Conservation (phyloP, 1,284 basidiomycete species). For the Boletellus deceptivus region DNA sequence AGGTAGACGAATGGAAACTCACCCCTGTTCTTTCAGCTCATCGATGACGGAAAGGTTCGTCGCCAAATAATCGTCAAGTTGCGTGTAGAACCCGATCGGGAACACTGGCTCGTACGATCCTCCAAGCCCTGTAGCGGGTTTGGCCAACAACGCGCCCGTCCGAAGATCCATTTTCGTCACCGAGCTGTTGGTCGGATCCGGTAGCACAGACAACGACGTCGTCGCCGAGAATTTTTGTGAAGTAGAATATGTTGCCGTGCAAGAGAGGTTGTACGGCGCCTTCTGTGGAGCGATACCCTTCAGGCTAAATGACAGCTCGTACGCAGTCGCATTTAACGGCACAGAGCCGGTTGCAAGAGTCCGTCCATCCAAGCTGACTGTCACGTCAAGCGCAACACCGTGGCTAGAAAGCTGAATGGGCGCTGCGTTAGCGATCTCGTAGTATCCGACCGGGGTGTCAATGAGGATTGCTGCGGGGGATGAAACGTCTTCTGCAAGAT, state of each 20-base stretch:
- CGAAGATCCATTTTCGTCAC: slow-evolving; percentile 71
- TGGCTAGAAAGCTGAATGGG: slow-evolving; percentile 17
- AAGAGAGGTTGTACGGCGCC: slow-evolving; percentile 26
- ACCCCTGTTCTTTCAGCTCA: slow-evolving; percentile 64
- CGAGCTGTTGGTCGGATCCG: slow-evolving; percentile 49
- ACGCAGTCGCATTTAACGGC: slow-evolving; percentile 29
- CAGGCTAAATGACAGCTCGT: slow-evolving; percentile 26
- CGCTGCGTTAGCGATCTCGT: slow-evolving; percentile 24
- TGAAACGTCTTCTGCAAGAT: slow-evolving; percentile 30
- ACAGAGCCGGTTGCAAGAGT: slow-evolving; percentile 21
- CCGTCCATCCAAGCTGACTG: slow-evolving; percentile 25
- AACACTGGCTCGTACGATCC: slow-evolving; percentile 60
- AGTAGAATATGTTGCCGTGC: slow-evolving; percentile 21
- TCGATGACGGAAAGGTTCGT: slow-evolving; percentile 55
- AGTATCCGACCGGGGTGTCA: slow-evolving; percentile 28
- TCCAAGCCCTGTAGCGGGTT: slow-evolving; percentile 45
- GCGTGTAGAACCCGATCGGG: slow-evolving; percentile 73
- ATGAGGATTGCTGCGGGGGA: slow-evolving; percentile 25
- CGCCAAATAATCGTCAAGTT: slow-evolving; percentile 54
- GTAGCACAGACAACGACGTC: slow-evolving; percentile 54
- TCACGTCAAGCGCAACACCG: slow-evolving; percentile 22
- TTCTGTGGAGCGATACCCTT: slow-evolving; percentile 25
- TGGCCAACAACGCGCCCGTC: slow-evolving; percentile 64
- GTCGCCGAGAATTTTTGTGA: slow-evolving; percentile 49
- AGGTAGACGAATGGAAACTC: slow-evolving; percentile 4